A percentile compares a stretch with the other conserved stretches of the same genome.
Conservation (phyloP, 768 basidiomycete species). For the Lactifluus rugatus region DNA sequence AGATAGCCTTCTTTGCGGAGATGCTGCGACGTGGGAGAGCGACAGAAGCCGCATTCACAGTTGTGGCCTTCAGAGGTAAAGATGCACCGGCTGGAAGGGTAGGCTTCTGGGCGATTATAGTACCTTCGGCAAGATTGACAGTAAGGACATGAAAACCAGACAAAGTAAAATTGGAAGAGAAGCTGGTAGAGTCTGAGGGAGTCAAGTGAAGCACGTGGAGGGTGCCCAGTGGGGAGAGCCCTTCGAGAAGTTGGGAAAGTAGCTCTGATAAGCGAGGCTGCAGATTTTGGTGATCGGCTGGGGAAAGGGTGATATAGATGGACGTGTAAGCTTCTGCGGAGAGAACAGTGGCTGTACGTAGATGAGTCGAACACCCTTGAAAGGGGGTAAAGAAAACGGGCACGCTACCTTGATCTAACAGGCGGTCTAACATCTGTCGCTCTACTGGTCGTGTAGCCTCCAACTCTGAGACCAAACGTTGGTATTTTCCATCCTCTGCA, state of each 20-base stretch:
- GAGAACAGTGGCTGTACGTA: slow-evolving; percentile 45
- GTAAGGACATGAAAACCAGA: slow-evolving; percentile 57
- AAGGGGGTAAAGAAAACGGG: slow-evolving; percentile 2
- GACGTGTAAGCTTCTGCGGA: slow-evolving; percentile 47
- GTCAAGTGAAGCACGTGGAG: slow-evolving; percentile 54
- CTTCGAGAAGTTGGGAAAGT: slow-evolving; percentile 48
- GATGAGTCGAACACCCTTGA: neutral
- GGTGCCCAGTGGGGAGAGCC: slow-evolving; percentile 58
- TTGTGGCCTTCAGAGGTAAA: slow-evolving; percentile 33
- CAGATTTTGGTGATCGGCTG: slow-evolving; percentile 51
- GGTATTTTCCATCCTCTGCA: slow-evolving; percentile 73
- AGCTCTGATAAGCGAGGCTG: slow-evolving; percentile 43
- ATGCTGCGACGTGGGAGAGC: slow-evolving; percentile 44
- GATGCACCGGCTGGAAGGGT: slow-evolving; percentile 33
- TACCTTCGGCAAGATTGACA: slow-evolving; percentile 29
- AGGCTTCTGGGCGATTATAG: slow-evolving; percentile 65
- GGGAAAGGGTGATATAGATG: slow-evolving; percentile 57
- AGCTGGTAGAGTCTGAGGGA: slow-evolving; percentile 28
- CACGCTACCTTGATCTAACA: slow-evolving; percentile 65
- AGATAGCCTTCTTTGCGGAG: slow-evolving; percentile 80
- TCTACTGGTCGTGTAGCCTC: slow-evolving; percentile 51
- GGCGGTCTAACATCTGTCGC: slow-evolving; percentile 71
- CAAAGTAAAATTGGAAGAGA: slow-evolving; percentile 52
- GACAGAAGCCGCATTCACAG: slow-evolving; percentile 6
- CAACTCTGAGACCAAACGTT: slow-evolving; percentile 53